Base-by-base conservation (phyloP, 2,329 filamentous ascomycete species). In the Parastagonospora nodorum region DNA sequence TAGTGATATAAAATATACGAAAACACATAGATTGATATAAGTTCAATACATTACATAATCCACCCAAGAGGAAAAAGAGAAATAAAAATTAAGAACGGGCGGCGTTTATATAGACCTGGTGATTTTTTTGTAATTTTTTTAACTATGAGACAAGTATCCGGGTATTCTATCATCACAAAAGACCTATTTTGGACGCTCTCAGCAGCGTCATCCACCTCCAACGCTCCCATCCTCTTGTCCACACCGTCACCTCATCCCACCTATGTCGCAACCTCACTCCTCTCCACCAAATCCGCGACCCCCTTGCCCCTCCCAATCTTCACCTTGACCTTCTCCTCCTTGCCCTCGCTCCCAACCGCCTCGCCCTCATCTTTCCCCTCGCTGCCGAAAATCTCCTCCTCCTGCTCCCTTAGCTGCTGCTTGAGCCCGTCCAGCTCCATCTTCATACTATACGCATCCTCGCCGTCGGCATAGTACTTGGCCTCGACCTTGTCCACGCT, bases 391-490 rank as follows among this genome's bases (percentile, higher is more conserved):
- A 38, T 67, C 73, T 61, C 66, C 36, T 66, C 68, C 31, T 68
- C 70, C 29, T 68, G 68, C 56, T 79, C 71, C 39, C 71, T 57
- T 11, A 89, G 80, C 60, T 81, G 79, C 51, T 83, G 78, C 46
- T 80, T 77, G 38, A 88, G 71, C 43, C 78, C 76, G 2, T 77
- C 75, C 37, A 99, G 82, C 67, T 97, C 88, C 73, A 96, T 89
- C 57, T 87, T 87, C 94, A 99, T 99, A 70, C 86, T 89, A 72
- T 87, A 96, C 32, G 94, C 94, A 78, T 99, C 91, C 78, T 99
- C 94, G 53, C 93, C 93, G 74, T 99, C 94, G 50, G 94, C 94
- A 73, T 99, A 99, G 83, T 96, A 96, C 77, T 92, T 94, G 42
- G 83, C 73, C 77, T 96, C 91, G 9, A 88, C 86, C 79, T 64